Conservation (phyloP, 176 grass and related monocot genomes). For the Aegilops speltoides region DNA sequence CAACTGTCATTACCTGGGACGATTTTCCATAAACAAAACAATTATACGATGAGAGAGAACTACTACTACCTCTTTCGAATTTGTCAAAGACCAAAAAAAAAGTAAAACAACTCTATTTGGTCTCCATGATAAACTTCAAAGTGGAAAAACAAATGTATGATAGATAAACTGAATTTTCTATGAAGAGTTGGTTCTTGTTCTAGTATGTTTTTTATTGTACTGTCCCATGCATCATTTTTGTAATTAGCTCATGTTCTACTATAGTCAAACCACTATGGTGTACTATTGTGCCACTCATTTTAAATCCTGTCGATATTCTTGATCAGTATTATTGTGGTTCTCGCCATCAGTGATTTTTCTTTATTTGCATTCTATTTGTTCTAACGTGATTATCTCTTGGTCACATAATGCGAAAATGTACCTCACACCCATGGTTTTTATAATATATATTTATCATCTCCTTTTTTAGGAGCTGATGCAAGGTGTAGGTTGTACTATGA, state of each 20-base stretch:
- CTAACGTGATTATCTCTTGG: not conserved
- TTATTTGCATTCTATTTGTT: conserved; percentile 6
- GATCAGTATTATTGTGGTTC: not conserved
- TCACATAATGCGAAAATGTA: not conserved
- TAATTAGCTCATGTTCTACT: not conserved
- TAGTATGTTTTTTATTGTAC: not conserved
- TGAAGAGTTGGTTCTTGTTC: not conserved
- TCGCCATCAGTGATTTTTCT: not conserved
- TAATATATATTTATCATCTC: not conserved
- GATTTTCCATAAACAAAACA: no score
- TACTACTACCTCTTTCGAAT: no score
- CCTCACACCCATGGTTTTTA: not conserved
- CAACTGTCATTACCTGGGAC: no score
- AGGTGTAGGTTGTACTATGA: conserved; percentile 13
- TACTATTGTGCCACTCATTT: not conserved
- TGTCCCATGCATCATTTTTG: not conserved
- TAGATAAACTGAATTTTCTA: not conserved
- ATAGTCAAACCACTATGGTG: not conserved
- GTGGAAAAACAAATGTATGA: not conserved
- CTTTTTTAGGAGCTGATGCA: conserved; percentile 43
- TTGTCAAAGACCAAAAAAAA: no score
- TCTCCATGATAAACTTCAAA: not conserved
- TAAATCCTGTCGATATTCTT: not conserved
- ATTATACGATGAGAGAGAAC: no score
- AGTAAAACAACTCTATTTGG: not conserved